Base-by-base conservation (phyloP, 2,329 filamentous ascomycete genomes). In the Fusarium albidum region DNA sequence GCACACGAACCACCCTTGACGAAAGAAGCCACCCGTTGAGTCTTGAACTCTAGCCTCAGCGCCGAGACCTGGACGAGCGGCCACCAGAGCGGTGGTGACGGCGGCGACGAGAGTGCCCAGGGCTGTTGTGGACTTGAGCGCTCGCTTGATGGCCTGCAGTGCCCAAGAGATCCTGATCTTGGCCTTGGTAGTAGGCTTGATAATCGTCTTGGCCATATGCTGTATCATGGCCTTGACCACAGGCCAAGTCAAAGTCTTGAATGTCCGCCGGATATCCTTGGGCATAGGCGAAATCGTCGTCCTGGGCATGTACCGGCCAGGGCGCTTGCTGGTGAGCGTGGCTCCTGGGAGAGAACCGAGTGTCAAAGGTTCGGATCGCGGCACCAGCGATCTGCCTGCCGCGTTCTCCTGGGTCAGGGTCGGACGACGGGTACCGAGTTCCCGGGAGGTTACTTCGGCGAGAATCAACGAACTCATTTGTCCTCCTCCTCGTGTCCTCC, bases 281-380 rank as follows among this genome's bases (percentile, higher is more conserved):
- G 21, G 21, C 21, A 21, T 21, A 21, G 4, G 21, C 21, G 4
- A 7, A 21, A 21, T 21, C 21, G 7, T 21, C 21, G 21, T 21
- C 21, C 21, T 21, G 21, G 7, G 21, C 21, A 21, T 21, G 21
- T 18, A 13, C 10, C 9, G 38, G 4, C 15, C 15, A 5, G 3
- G 8, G 15, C 10, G 6, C 26, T 7, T 26, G 38, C 18, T 40
- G 40, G 11, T 14, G 3, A 17, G 18, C 21, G 7, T 18, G 41
- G 9, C 27, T 12, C 12, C 1, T 11, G 27, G 31, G 7, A 11
- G 49, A 31, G 38, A 58, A 58, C 12, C 32, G 49, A 11, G 8
- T 39, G 5, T 54, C 34, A 35, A 58, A 58, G 27, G 11, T 13
- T 14, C 25, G 34, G 18, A 58, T 58, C 10, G 31, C 29, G 17